Percentiles rank a stretch among this genome's conserved stretches.
phyloP scores from a whole-genome alignment of 257 asterid species.

The Solanum phureja region DNA sequence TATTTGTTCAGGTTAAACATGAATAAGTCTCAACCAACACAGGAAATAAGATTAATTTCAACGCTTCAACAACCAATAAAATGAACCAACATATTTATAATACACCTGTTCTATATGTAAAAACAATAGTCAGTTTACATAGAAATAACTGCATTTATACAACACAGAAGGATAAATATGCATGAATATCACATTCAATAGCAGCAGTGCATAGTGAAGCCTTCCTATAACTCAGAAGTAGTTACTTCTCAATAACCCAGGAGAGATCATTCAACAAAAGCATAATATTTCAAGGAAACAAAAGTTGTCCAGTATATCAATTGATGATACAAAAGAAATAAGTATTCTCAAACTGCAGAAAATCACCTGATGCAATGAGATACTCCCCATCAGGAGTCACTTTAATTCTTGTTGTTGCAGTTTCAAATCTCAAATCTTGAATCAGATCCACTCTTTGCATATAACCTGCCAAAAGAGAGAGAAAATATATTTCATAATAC shows the following conservation, averaged over 20 bases:
- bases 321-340: neutral
- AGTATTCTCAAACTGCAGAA: neutral
- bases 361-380: conserved; percentile 74
- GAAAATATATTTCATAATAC: neutral
- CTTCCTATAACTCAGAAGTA: neutral
- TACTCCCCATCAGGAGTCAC: conserved; percentile 82
- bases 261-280: neutral
- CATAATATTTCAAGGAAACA: neutral
- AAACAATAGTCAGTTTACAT: neutral
- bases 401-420: conserved; percentile 75
- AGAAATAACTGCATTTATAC: neutral
- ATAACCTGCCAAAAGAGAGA: conserved; percentile 39
- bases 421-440: conserved; percentile 91
- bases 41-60: neutral
- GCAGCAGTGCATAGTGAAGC: neutral
- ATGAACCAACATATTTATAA: neutral
- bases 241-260: neutral
- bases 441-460: conserved; percentile 70
- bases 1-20: neutral
- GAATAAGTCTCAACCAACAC: neutral
- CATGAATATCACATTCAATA: neutral
- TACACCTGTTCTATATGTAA: neutral
- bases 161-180: neutral
- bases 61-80: neutral
- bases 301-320: neutral